Conservation (phyloP, 495 filamentous ascomycete genomes). For the Podospora fimiseda region DNA sequence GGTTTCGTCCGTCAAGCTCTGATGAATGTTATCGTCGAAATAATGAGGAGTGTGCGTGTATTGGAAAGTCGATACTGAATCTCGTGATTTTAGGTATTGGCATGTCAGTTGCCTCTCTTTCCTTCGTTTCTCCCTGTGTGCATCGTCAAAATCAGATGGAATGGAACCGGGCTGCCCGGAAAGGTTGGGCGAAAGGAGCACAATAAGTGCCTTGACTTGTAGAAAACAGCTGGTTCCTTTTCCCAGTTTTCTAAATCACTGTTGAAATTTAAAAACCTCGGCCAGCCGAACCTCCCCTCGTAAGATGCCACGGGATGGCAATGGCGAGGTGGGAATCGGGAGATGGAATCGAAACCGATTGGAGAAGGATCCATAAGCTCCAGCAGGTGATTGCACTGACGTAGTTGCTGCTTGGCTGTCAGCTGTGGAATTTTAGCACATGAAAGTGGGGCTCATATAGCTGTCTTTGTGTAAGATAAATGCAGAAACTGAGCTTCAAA, state of each 20-base stretch:
- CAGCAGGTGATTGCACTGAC: not conserved
- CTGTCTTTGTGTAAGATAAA: not conserved
- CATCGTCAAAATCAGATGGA: conserved; percentile 4
- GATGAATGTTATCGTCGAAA: no score
- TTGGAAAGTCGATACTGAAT: no score
- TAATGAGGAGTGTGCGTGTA: no score
- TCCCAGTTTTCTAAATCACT: no score
- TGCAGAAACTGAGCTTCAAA: no score
- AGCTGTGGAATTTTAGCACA: not conserved
- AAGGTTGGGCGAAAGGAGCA: no score
- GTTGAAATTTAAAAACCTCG: no score
- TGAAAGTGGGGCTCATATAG: not conserved
- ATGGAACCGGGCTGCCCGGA: no score
- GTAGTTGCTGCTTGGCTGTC: not conserved
- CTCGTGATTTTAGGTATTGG: not conserved
- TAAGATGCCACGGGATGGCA: not conserved
- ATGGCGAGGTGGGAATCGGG: not conserved
- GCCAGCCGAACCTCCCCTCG: conserved; percentile 10
- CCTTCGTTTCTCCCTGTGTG: conserved; percentile 1
- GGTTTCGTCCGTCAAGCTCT: no score
- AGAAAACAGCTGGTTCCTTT: no score
- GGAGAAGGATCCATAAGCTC: no score
- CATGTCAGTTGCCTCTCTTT: not conserved
- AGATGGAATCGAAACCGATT: not conserved
- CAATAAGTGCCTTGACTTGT: no score